A percentile compares a stretch with the other conserved stretches of the same genome.
These are phyloP conservation scores for Dryadomyces quercivorus DNA, from an alignment of 2,329 filamentous ascomycete genomes.

Conservation along the genomic window DNA sequence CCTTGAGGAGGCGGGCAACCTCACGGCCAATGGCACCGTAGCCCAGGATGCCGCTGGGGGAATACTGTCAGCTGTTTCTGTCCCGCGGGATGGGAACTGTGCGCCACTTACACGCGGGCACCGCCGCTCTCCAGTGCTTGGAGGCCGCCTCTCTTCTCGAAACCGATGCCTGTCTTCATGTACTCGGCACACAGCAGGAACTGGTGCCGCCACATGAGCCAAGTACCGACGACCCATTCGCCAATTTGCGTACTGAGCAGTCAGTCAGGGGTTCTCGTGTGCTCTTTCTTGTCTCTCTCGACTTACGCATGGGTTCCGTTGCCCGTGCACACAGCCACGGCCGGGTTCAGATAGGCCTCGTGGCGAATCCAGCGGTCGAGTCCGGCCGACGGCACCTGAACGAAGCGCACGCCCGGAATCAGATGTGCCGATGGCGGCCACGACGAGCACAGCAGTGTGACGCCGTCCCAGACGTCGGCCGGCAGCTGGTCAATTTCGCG, in stretches of 20 bases:
- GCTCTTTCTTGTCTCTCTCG: neutral
- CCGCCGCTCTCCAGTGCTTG: slow-evolving; percentile 19
- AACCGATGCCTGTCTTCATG: slow-evolving; percentile 11
- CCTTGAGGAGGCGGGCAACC: slow-evolving; percentile 35
- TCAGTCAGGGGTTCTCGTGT: neutral
- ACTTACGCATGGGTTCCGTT: slow-evolving; percentile 31
- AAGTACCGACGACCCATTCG: slow-evolving; percentile 19
- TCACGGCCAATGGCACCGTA: slow-evolving; percentile 33
- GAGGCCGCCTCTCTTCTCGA: slow-evolving; percentile 1
- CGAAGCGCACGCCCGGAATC: slow-evolving; percentile 25
- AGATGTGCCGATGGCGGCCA: slow-evolving; percentile 19
- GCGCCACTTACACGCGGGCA: slow-evolving; percentile 20
- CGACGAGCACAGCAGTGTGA: slow-evolving; percentile 26
- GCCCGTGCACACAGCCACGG: slow-evolving; percentile 26
- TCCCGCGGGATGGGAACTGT: no score
- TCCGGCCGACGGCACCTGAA: slow-evolving; percentile 33
- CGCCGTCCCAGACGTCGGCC: slow-evolving; percentile 23
- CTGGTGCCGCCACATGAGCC: slow-evolving; percentile 16
- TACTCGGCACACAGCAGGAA: slow-evolving; percentile 2
- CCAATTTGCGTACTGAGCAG: slow-evolving; percentile 18
- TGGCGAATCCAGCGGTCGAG: slow-evolving; percentile 28
- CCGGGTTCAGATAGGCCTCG: slow-evolving; percentile 20
- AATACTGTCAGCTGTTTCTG: no score
- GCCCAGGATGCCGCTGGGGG: slow-evolving; percentile 25
- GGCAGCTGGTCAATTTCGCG: slow-evolving; percentile 15